These are phyloP conservation scores for Talaromyces amestolkiae DNA, from an alignment of 2,329 filamentous ascomycete species.

Conservation along the genomic window DNA sequence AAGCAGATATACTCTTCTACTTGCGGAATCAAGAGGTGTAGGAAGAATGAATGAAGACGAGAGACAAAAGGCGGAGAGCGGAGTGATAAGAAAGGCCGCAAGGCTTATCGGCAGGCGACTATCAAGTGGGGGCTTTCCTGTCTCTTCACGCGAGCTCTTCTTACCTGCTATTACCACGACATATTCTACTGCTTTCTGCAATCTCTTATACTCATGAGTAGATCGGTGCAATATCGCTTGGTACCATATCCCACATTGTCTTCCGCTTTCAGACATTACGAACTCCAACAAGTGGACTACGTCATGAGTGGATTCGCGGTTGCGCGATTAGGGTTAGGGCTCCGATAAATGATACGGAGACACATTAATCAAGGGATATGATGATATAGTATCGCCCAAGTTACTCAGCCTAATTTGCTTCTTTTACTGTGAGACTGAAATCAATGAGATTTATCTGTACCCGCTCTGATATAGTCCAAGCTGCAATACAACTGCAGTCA, in stretches of 20 bases:
- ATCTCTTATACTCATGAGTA: too few species aligned
- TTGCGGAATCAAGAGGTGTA: not conserved
- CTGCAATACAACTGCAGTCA: not conserved
- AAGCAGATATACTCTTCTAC: not conserved
- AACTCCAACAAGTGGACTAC: not conserved
- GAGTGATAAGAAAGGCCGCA: slow-evolving; percentile 4
- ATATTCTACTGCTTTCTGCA: not conserved
- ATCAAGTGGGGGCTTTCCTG: not conserved
- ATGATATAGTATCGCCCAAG: not conserved
- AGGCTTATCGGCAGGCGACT: slow-evolving; percentile 10
- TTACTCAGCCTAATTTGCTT: too few species aligned
- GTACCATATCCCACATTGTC: not conserved
- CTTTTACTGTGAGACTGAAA: too few species aligned
- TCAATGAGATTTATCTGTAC: not conserved
- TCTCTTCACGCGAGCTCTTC: not conserved
- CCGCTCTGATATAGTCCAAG: too few species aligned
- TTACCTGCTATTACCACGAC: not conserved
- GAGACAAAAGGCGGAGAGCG: slow-evolving; percentile 5
- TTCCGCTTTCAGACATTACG: not conserved
- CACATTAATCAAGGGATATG: not conserved
- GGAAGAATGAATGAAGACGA: not conserved
- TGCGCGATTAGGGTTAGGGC: not conserved
- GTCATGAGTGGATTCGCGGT: not conserved
- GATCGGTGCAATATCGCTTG: not conserved
- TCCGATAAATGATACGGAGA: not conserved